These are phyloP conservation scores for Arthrobotrys sphaeroides DNA, from an alignment of 2,329 filamentous ascomycete species.

Conservation along the genomic window DNA sequence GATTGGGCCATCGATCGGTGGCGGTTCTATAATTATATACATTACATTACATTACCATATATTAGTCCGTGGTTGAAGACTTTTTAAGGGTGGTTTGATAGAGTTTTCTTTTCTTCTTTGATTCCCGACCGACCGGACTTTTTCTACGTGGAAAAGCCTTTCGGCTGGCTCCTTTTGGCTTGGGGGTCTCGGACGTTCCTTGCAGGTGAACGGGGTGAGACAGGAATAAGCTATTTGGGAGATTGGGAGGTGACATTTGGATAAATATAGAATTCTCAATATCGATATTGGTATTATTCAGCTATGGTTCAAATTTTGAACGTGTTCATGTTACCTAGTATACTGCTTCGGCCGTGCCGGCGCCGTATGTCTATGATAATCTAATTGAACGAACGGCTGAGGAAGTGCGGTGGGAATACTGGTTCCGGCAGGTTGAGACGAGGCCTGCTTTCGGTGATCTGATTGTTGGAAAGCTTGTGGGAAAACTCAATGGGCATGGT, in stretches of 20 bases:
- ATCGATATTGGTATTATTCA: too few species aligned
- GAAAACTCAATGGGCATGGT: slow-evolving; percentile 1
- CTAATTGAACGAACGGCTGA: too few species aligned
- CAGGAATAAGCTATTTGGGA: slow-evolving; percentile 11
- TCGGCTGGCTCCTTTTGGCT: background rate
- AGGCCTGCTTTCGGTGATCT: slow-evolving; percentile 21
- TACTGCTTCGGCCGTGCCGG: slow-evolving; percentile 5
- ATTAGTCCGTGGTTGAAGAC: too few species aligned
- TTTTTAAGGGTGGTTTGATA: too few species aligned
- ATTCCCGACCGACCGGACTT: background rate
- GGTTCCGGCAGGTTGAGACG: slow-evolving; percentile 50
- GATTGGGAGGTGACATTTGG: slow-evolving; percentile 44
- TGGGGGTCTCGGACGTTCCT: slow-evolving; percentile 10
- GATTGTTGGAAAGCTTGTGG: slow-evolving; percentile 5
- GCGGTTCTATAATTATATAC: slow-evolving; percentile 36
- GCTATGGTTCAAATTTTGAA: too few species aligned
- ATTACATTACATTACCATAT: too few species aligned
- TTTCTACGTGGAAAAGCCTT: background rate
- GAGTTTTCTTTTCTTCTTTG: background rate
- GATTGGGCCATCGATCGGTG: slow-evolving; percentile 6
- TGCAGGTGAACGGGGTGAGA: slow-evolving; percentile 3
- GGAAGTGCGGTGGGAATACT: slow-evolving; percentile 24
- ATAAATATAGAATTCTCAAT: slow-evolving; percentile 20
- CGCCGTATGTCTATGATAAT: background rate
- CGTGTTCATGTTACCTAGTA: background rate